Evolutionary conservation across 768 basidiomycete species (phyloP), one percentile per base, ranked within the genome.

Genomic region (Strobilomyces confusus): DNA sequence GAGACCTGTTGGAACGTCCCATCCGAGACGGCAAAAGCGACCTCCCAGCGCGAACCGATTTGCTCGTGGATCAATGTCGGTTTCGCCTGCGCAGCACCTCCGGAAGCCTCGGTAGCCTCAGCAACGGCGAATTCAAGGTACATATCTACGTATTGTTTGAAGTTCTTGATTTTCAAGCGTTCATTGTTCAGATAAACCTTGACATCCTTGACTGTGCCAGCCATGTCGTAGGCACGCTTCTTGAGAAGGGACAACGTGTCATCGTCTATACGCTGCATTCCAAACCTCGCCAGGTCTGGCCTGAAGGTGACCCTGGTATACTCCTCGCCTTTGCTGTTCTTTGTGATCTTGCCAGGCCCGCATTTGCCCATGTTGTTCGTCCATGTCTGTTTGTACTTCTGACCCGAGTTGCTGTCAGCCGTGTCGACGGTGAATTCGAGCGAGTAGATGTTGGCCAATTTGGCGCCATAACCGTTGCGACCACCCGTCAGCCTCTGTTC

Each of bases 401-500:
- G 88, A 46, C 77, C 71, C 1, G 83, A 78, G 50, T 85, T 85
- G 73, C 86, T 91, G 74, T 95, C 90, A 3, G 93, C 95, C 2
- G 97, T 99, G 62, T 99, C 97, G 63, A 99, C 79, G 11, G 86
- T 92, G 72, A 99, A 99, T 68, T 95, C 89, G 57, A 81, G 86
- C 3, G 97, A 99, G 75, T 98, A 99, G 59, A 98, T 97, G 73
- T 99, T 98, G 49, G 97, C 89, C 38, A 99, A 80, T 69, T 99
- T 99, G 48, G 97, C 97, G 62, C 97, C 97, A 64, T 92, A 98
- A 65, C 97, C 97, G 64, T 99, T 99, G 64, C 97, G 85, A 70
- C 97, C 97, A 72, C 97, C 97, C 0, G 94, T 98, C 45, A 98
- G 80, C 73, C 97, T 98, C 80, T 94, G 97, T 75, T 99, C 95